Base-by-base conservation (phyloP, 257 asterid genomes). In the Capsicum pubescens region DNA sequence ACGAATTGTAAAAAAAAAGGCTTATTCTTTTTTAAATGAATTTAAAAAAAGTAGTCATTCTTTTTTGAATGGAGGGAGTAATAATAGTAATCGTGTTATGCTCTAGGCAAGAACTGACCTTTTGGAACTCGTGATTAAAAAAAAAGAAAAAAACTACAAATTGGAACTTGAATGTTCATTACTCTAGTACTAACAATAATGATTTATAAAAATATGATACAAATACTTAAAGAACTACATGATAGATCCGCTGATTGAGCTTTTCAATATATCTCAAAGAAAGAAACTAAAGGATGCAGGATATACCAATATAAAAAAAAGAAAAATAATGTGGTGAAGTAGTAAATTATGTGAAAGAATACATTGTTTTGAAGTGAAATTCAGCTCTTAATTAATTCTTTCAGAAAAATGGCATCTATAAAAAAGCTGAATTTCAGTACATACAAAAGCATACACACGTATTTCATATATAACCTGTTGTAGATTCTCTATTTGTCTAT, bases 271-370 rank as follows among this genome's bases (percentile, higher is more conserved):
- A 48, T 48, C 80, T 11, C 19, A 6, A 44, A 7, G 60, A 48
- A 54, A 74, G 17, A 48, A 46, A 64, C 48, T 64, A 66, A 32
- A 72, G n/a, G 61, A 76, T 54, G 15, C 64, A 76, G 54, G 48
- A 76, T 48, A 76, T 15, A 2, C 64, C 63, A 0, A 52, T 52
- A 35, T 13, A 14, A 11, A 52, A 8, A 8, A 6, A 14, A 76
- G 26, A 76, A 14, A 76, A 77, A 21, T 17, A 77, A 54, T 77
- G 26, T 32, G 14, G 81, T 76, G 4, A 52, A 48, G 42, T 42
- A 48, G 80, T 77, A 54, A 32, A 54, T 77, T 77, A 77, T 77
- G 64, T 14, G 64, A 26, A 54, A 54, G 50, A 15, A 54, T 54
- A 77, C 15, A 26, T 77, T 15, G 42, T 50, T 21, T 44, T 77